Percentiles rank a stretch among this genome's conserved stretches.
These are phyloP conservation scores for Porogramme epimiltina DNA, from an alignment of 1,284 basidiomycete genomes.

Conservation along the genomic window DNA sequence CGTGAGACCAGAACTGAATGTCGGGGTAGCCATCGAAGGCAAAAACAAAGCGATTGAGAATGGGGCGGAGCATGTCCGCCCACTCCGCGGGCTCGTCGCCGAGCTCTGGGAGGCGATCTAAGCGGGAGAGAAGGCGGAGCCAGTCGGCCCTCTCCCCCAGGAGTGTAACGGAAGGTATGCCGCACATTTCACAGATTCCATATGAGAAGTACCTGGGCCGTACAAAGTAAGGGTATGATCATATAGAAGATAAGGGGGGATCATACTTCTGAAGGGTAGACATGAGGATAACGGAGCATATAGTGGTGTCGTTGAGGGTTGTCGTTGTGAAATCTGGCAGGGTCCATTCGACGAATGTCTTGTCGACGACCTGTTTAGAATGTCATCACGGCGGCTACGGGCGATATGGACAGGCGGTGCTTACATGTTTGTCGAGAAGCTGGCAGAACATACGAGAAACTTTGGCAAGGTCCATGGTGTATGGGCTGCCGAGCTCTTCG, in stretches of 20 bases:
- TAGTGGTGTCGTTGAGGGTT: slow-evolving; percentile 40
- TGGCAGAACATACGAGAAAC: slow-evolving; percentile 37
- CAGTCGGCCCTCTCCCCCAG: slow-evolving; percentile 42
- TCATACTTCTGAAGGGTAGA: slow-evolving; percentile 36
- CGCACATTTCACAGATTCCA: slow-evolving; percentile 36
- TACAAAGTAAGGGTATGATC: not conserved
- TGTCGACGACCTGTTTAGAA: slow-evolving; percentile 39
- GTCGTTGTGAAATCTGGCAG: slow-evolving; percentile 51
- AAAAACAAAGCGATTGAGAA: slow-evolving; percentile 36
- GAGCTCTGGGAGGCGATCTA: slow-evolving; percentile 39
- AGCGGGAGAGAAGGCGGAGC: slow-evolving; percentile 30
- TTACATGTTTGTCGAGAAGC: slow-evolving; percentile 14
- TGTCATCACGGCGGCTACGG: too few relatives aligned
- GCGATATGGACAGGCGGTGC: not conserved
- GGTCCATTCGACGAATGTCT: slow-evolving; percentile 41
- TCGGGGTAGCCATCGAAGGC: slow-evolving; percentile 37
- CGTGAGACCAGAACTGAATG: slow-evolving; percentile 39
- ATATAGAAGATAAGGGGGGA: not conserved
- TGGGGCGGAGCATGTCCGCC: slow-evolving; percentile 37
- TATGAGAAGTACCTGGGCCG: slow-evolving; percentile 38
- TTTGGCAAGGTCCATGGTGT: slow-evolving; percentile 33
- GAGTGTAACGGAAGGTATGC: slow-evolving; percentile 52
- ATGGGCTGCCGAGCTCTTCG: slow-evolving; percentile 4
- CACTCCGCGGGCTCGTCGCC: slow-evolving; percentile 36
- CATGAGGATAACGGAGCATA: slow-evolving; percentile 47